Percentiles rank a stretch among this genome's conserved stretches.
These are phyloP conservation scores for Anthoceros angustus DNA, from an alignment of 225 moss, liverwort and hornwort genomes.

Conservation along the genomic window DNA sequence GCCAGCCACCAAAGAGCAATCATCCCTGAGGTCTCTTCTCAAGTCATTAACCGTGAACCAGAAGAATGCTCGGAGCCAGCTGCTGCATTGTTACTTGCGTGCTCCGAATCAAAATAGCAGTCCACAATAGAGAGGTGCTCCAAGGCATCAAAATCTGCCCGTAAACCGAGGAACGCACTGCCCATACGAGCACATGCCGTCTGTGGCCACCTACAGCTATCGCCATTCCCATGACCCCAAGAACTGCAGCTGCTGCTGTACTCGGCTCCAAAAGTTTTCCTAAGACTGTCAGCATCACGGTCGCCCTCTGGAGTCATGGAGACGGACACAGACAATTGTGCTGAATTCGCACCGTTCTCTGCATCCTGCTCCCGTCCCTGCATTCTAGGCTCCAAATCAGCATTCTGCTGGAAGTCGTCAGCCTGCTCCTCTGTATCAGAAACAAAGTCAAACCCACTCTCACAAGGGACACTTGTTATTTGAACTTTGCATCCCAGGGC, in stretches of 20 bases:
- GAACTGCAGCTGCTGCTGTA: conserved; percentile 53
- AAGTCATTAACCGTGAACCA: neutral
- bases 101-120: conserved; percentile 62
- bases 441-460: conserved; percentile 23
- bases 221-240: conserved; percentile 22
- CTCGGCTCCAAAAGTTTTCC: conserved; percentile 53
- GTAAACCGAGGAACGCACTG: conserved; percentile 88
- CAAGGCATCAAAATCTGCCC: conserved; percentile 78
- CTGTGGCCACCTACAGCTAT: conserved; percentile 86
- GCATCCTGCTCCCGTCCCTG: conserved; percentile 16
- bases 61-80: neutral
- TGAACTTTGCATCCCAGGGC: conserved; percentile 92
- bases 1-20: no score
- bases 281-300: conserved; percentile 32
- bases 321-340: conserved; percentile 73
- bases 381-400: conserved; percentile 14
- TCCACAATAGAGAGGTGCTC: conserved; percentile 84
- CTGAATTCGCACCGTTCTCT: conserved; percentile 22
- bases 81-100: neutral
- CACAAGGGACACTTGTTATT: conserved; percentile 42
- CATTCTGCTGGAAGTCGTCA: conserved; percentile 22
- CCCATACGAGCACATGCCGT: conserved; percentile 78
- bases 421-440: conserved; percentile 50
- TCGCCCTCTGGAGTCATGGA: conserved; percentile 63
- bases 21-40: neutral